phyloP scores from a whole-genome alignment of 2,329 filamentous ascomycete genomes.

The Aspergillus sojae region DNA sequence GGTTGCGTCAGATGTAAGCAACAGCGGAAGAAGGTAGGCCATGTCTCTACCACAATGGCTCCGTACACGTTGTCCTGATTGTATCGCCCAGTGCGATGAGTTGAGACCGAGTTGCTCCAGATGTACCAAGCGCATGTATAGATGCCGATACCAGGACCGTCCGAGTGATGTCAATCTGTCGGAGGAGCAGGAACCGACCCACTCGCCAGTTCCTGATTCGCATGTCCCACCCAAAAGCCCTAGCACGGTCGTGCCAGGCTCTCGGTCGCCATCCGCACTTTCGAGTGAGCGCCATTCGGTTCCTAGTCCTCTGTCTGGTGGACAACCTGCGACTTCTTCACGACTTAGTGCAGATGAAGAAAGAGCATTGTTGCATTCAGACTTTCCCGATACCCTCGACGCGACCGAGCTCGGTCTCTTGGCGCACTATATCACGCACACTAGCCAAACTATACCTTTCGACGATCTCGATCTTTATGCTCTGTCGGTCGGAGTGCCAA shows the following conservation, averaged over 20 bases:
- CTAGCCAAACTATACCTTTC: slow-evolving; percentile 40
- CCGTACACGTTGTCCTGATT: slow-evolving; percentile 11
- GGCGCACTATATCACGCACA: slow-evolving; percentile 48
- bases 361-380: not conserved
- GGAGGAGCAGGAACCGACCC: slow-evolving; percentile 1
- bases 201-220: slow-evolving; percentile 2
- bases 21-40: slow-evolving; percentile 39
- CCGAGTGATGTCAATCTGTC: slow-evolving; percentile 9
- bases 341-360: slow-evolving; percentile 5
- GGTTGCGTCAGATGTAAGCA: slow-evolving; percentile 40
- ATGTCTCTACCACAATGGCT: not conserved
- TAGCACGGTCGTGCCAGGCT: not conserved
- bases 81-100: slow-evolving; percentile 38
- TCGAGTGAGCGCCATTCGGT: slow-evolving; percentile 12
- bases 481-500: slow-evolving; percentile 47
- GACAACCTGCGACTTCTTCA: slow-evolving; percentile 4
- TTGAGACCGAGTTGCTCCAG: slow-evolving; percentile 35
- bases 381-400: slow-evolving; percentile 14
- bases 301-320: slow-evolving; percentile 11
- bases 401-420: slow-evolving; percentile 41
- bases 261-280: not conserved
- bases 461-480: slow-evolving; percentile 45
- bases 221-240: slow-evolving; percentile 2
- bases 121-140: slow-evolving; percentile 33
- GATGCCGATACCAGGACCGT: slow-evolving; percentile 32